Base-by-base conservation (phyloP, 1,284 basidiomycete species). In the Leccinum pachyderme region DNA sequence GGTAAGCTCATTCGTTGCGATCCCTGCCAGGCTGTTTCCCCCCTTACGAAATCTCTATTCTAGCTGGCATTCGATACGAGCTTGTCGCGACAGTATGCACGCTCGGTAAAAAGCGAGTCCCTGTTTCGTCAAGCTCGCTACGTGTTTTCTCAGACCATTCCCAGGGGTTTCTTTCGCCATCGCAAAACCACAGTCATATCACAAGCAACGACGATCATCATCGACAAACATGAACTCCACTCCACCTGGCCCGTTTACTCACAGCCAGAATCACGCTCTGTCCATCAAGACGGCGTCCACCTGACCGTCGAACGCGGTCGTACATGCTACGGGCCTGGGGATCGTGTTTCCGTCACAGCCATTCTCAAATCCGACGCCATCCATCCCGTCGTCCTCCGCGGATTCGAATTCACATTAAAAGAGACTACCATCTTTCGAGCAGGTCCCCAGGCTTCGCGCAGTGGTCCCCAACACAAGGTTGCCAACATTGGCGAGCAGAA, bases 201-300 rank as follows among this genome's bases (percentile, higher is more conserved):
- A 15, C 79, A 83, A 12, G 77, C 80, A 29, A 81, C 89, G 41
- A 73, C 78, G 5, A 85, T 95, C 50, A 82, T 86, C 57, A 89
- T 95, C 63, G 88, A 91, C 75, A 95, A 95, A 71, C 91, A 95
- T 66, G 93, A 95, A 59, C 73, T 94, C 7, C 91, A 94, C 62
- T 89, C 91, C 2, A 87, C 89, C 2, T 95, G 93, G 93, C 92
- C 92, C 0, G 79, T 93, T 44, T 95, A 94, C 69, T 83, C 84
- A 51, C 84, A 89, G 63, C 82, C 82, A 6, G 91, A 95, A 65
- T 81, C 79, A 33, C 84, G 88, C n/a, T 77, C 81, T n/a, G 73
- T 82, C 8, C 68, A 76, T 1, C 78, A 84, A 55, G 84, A 90
- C 7, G 86, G 85, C 24, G 79, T 92, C 18, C 84, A 80, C 15